A percentile compares a stretch with the other conserved stretches of the same genome.
Conservation (phyloP, 257 asterid genomes). For the Solanum corneliomulleri region DNA sequence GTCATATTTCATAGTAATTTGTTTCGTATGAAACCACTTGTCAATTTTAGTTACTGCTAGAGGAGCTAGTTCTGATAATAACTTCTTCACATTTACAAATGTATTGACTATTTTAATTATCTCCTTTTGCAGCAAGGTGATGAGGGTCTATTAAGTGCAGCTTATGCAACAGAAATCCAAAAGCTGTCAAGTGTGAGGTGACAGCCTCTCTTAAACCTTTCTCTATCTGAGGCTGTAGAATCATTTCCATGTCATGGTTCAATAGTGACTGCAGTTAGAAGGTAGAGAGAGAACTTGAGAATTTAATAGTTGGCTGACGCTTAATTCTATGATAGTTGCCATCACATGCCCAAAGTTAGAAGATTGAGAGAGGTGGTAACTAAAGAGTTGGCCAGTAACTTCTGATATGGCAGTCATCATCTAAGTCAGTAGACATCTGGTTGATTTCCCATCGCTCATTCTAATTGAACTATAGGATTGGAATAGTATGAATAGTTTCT, state of each 20-base stretch:
- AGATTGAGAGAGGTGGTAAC: background rate
- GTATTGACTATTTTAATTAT: slow-evolving; percentile 3
- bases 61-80: background rate
- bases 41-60: background rate
- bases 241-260: background rate
- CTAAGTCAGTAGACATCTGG: background rate
- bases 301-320: background rate
- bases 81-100: background rate
- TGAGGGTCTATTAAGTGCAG: slow-evolving; percentile 66
- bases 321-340: background rate
- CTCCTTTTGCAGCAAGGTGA: slow-evolving; percentile 68
- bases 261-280: background rate
- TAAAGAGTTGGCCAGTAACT: background rate
- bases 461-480: background rate
- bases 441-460: background rate
- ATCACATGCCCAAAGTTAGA: background rate
- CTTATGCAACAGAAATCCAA: slow-evolving; percentile 70
- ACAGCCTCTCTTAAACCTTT: background rate
- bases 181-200: slow-evolving; percentile 73
- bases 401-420: background rate
- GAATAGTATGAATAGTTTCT: background rate
- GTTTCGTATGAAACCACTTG: background rate
- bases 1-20: background rate
- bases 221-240: background rate
- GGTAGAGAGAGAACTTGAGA: background rate